A percentile compares a stretch with the other conserved stretches of the same genome.
Evolutionary conservation across 306 rosid genomes (phyloP).

Genomic region (Citrullus colocynthis): DNA sequence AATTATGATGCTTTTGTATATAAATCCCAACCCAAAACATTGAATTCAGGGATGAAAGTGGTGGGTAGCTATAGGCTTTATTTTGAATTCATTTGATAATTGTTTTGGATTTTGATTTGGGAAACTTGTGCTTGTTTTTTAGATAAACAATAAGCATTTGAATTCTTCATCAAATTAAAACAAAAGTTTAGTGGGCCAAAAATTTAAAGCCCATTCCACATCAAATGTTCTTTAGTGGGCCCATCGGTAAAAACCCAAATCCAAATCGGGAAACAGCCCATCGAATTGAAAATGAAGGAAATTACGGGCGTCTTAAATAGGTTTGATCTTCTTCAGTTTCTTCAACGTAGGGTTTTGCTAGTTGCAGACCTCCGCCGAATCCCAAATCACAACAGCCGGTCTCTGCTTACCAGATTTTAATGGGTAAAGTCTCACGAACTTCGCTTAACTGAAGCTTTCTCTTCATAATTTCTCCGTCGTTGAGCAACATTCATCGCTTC

Average conservation of each 20-base stretch:
- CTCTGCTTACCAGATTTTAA: neutral
- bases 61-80: too few species aligned
- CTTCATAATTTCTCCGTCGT: neutral
- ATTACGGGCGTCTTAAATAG: neutral
- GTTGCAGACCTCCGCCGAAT: slow-evolving; percentile 4
- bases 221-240: neutral
- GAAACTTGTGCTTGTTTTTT: too few species aligned
- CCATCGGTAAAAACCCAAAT: neutral
- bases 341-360: neutral
- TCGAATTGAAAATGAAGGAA: neutral
- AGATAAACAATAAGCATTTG: too few species aligned
- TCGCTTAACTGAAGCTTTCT: neutral
- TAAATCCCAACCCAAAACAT: too few species aligned
- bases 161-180: too few species aligned
- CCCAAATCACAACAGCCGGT: neutral
- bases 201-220: neutral
- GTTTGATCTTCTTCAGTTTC: neutral
- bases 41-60: too few species aligned
- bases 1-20: too few species aligned
- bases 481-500: neutral
- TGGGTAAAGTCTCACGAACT: neutral
- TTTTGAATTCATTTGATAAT: too few species aligned
- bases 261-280: neutral
- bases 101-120: too few species aligned
- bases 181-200: neutral